Conservation (phyloP, 352 stramenopile species). For the Thalassiosira livingstoniorum region DNA sequence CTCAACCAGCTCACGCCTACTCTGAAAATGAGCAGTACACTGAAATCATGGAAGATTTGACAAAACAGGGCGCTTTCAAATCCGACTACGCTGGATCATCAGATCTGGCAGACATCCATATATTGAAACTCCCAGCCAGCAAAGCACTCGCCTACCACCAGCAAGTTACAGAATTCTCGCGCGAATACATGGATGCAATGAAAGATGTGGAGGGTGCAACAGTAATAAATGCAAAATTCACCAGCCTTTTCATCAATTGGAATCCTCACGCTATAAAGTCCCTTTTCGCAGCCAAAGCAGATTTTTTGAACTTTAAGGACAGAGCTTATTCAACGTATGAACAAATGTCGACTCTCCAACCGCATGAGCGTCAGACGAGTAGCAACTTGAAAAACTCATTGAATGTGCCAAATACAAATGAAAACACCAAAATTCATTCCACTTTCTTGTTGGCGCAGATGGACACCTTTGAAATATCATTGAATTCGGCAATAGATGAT, state of each 20-base stretch:
- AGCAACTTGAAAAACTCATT: conserved; percentile 21
- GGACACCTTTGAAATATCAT: conserved; percentile 76
- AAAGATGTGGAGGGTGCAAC: conserved; percentile 51
- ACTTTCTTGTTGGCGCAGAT: conserved; percentile 79
- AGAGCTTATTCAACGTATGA: conserved; percentile 66
- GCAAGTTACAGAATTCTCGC: conserved; percentile 57
- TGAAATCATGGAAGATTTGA: conserved; percentile 76
- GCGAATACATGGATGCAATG: conserved; percentile 57
- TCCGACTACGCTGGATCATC: conserved; percentile 66
- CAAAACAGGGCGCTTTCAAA: conserved; percentile 76
- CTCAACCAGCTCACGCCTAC: conserved; percentile 64
- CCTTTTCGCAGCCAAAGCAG: conserved; percentile 57
- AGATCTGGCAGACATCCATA: conserved; percentile 82
- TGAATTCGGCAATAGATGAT: conserved; percentile 74
- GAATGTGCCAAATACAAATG: too few species aligned
- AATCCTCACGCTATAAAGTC: conserved; percentile 83
- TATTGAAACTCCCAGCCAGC: conserved; percentile 57
- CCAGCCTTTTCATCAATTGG: conserved; percentile 85
- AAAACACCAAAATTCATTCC: conserved; percentile 36
- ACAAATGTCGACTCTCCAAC: conserved; percentile 36
- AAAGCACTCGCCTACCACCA: conserved; percentile 59
- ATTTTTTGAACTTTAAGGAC: conserved; percentile 65
- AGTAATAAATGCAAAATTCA: conserved; percentile 80
- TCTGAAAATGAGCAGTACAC: conserved; percentile 68
- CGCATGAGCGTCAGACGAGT: not conserved